Base-by-base conservation (phyloP, 192 early-diverging fungal species). In the Jimgerdemannia flammicorona region DNA sequence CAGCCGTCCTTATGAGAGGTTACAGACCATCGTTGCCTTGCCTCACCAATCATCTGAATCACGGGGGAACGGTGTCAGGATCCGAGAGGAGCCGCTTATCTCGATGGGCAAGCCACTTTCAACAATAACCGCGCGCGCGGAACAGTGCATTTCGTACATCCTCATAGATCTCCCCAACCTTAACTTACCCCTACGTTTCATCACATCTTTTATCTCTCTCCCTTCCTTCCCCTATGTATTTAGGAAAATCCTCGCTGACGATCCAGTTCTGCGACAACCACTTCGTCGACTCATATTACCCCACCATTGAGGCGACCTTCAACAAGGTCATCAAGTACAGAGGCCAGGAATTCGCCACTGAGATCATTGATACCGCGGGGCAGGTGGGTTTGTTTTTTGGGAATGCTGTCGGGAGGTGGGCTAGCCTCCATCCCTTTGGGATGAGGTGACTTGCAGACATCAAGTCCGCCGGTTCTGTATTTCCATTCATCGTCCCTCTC, bases 361-460 rank as follows among this genome's bases (percentile, higher is more conserved):
- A 94, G 72, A 97, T 98, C 67, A 93, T 95, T 74, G 98, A 99
- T 78, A 98, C 98, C 8, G 95, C 98, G 9, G 98, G 98, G 70
- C 96, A 97, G 89, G 90, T 90, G 90, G 49, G 49, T 14, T 59
- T 59, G 6, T 59, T 59, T 59, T 59, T 59, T 59, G 6, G 82
- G 78, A 59, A 59, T 29, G 29, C 29, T 29, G 29, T 29, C 29
- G 29, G 29, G 29, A 29, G 29, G 29, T 29, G 1, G 29, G 29
- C 29, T 29, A 29, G 29, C 29, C 29, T 29, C 29, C 29, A 29
- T 1, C 29, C 29, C 29, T 29, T 29, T 1, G 29, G 29, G 29
- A 29, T 29, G 29, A 29, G 29, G 29, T 29, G 29, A 29, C 29
- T 29, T 29, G 29, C 29, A 29, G 29, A 1, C 29, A 29, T 29